Evolutionary conservation across 1,284 basidiomycete genomes (phyloP).

Genomic region (Heterobasidion occidentale): DNA sequence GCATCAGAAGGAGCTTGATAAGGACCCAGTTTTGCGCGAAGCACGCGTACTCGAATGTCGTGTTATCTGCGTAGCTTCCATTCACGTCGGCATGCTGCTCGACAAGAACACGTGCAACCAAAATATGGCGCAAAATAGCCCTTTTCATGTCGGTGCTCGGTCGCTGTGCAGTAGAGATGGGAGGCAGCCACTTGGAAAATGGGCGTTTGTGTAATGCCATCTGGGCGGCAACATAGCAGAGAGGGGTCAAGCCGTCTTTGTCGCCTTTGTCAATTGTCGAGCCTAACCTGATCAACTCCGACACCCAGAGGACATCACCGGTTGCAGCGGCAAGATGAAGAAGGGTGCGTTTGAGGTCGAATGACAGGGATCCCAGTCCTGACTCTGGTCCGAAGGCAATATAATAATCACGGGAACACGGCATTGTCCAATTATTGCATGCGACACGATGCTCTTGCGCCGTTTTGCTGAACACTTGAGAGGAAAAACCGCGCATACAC

Average conservation of each 20-base stretch:
- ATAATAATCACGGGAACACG: background rate
- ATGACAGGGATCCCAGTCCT: background rate
- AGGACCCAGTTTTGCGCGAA: background rate
- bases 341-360: background rate
- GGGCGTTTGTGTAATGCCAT: background rate
- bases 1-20: background rate
- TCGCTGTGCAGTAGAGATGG: background rate
- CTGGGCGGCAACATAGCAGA: background rate
- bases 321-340: background rate
- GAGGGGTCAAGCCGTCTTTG: background rate
- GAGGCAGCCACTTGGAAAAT: background rate
- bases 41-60: background rate
- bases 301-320: background rate
- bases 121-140: background rate
- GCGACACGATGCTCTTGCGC: background rate
- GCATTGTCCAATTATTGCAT: background rate
- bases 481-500: background rate
- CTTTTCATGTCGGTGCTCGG: background rate
- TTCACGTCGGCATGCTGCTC: background rate
- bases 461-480: background rate
- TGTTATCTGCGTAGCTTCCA: background rate
- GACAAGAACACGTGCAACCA: background rate
- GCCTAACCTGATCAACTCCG: background rate
- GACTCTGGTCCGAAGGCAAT: background rate
- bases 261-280: background rate